These are phyloP conservation scores for Apiotrichum veenhuisii DNA, from an alignment of 1,284 basidiomycete species.

Conservation along the genomic window DNA sequence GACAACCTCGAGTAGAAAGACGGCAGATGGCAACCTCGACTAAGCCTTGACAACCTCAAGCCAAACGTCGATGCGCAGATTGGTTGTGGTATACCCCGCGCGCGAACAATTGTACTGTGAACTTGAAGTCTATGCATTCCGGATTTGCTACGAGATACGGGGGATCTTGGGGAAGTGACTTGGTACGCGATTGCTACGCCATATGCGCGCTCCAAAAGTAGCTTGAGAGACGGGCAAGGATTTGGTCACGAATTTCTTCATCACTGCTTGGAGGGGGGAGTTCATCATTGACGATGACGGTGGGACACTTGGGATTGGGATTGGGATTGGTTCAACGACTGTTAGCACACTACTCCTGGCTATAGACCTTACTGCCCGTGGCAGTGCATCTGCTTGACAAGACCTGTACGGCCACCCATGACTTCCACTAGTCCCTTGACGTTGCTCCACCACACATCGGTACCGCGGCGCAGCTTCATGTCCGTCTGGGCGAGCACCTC, in stretches of 20 bases:
- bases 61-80: no score
- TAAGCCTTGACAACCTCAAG: no score
- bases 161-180: not conserved
- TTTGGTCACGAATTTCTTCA: not conserved
- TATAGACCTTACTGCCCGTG: not conserved
- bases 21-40: no score
- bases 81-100: no score
- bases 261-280: not conserved
- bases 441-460: conserved; percentile 73
- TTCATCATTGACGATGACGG: not conserved
- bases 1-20: no score
- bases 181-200: not conserved
- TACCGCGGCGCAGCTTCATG: conserved; percentile 82
- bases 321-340: not conserved
- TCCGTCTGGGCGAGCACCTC: conserved; percentile 84
- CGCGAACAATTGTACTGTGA: not conserved
- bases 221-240: not conserved
- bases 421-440: conserved; percentile 68
- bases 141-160: not conserved
- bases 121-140: conserved; percentile 6
- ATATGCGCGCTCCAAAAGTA: not conserved
- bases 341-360: not conserved
- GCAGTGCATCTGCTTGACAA: conserved; percentile 20
- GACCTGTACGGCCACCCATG: conserved; percentile 52
- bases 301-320: not conserved